Evolutionary conservation across 2,329 filamentous ascomycete genomes (phyloP).

Genomic region (Annulohypoxylon truncatum): DNA sequence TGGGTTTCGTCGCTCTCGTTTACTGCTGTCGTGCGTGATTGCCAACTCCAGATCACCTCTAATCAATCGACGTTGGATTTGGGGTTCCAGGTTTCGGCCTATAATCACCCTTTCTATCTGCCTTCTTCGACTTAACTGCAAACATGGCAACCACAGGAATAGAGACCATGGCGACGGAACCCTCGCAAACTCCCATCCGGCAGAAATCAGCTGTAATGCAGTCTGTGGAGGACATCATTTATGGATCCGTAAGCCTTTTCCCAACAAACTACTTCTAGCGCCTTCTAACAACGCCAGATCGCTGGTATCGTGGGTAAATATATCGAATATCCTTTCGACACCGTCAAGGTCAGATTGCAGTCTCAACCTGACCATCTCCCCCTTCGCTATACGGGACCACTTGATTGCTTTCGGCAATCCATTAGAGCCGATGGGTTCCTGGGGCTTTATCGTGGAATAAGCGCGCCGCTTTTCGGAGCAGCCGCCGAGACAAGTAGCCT

Average conservation of each 20-base stretch:
- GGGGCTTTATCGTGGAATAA: slow-evolving; percentile 92
- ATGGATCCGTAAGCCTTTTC: slow-evolving; percentile 77
- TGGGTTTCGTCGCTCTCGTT: slow-evolving; percentile 44
- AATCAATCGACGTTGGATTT: slow-evolving; percentile 7
- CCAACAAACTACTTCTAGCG: background rate
- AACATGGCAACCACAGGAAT: slow-evolving; percentile 47
- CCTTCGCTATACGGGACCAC: slow-evolving; percentile 82
- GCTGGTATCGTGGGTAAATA: slow-evolving; percentile 93
- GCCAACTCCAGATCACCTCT: slow-evolving; percentile 10
- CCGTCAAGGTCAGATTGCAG: slow-evolving; percentile 95
- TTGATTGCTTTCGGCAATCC: slow-evolving; percentile 94
- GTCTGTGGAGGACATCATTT: slow-evolving; percentile 86
- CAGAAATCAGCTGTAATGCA: slow-evolving; percentile 62
- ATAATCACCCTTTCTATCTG: slow-evolving; percentile 12
- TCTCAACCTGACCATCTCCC: slow-evolving; percentile 90
- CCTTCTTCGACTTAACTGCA: slow-evolving; percentile 17
- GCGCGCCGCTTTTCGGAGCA: slow-evolving; percentile 88
- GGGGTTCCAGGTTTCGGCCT: slow-evolving; percentile 7
- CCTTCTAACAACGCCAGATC: slow-evolving; percentile 59
- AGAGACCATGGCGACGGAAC: slow-evolving; percentile 39
- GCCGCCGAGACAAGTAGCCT: slow-evolving; percentile 92
- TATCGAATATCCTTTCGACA: slow-evolving; percentile 99
- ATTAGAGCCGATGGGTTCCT: slow-evolving; percentile 81
- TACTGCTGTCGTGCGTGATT: slow-evolving; percentile 42
- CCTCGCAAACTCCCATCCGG: slow-evolving; percentile 29